Conservation (phyloP, 2,329 filamentous ascomycete genomes). For the Phialophora expanda region DNA sequence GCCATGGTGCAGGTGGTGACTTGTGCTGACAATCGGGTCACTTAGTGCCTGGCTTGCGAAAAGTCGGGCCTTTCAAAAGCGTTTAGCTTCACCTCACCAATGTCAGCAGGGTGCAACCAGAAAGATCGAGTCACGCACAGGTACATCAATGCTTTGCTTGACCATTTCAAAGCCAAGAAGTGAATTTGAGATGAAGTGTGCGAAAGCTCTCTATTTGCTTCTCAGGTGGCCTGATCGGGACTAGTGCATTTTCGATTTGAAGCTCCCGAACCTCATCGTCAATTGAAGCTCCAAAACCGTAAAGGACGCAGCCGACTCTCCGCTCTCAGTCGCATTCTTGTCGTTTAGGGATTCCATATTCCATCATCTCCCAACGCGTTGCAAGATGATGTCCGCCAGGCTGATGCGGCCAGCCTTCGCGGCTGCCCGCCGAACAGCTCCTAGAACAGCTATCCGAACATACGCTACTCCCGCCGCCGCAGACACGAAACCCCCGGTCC, state of each 20-base stretch:
- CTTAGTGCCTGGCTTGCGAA: neutral
- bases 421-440: slow-evolving; percentile 64
- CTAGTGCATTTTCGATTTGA: slow-evolving; percentile 20
- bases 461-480: slow-evolving; percentile 71
- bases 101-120: neutral
- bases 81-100: neutral
- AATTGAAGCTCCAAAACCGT: slow-evolving; percentile 28
- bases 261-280: slow-evolving; percentile 16
- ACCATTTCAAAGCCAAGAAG: neutral
- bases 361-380: slow-evolving; percentile 9
- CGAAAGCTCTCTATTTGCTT: neutral
- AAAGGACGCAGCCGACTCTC: slow-evolving; percentile 24
- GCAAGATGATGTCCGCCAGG: slow-evolving; percentile 40
- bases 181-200: neutral
- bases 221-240: neutral
- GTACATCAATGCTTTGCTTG: too few species aligned
- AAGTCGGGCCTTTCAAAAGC: slow-evolving; percentile 1
- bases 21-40: neutral
- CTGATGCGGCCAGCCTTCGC: slow-evolving; percentile 51
- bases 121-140: slow-evolving; percentile 19
- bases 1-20: slow-evolving; percentile 45
- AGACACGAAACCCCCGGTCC: slow-evolving; percentile 80
- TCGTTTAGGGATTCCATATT: slow-evolving; percentile 13
- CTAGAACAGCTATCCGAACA: slow-evolving; percentile 69
- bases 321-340: slow-evolving; percentile 26